Evolutionary conservation across 345 rosid genomes (phyloP), one percentile per base, ranked within the genome.

Genomic region (Arabis hirsuta): DNA sequence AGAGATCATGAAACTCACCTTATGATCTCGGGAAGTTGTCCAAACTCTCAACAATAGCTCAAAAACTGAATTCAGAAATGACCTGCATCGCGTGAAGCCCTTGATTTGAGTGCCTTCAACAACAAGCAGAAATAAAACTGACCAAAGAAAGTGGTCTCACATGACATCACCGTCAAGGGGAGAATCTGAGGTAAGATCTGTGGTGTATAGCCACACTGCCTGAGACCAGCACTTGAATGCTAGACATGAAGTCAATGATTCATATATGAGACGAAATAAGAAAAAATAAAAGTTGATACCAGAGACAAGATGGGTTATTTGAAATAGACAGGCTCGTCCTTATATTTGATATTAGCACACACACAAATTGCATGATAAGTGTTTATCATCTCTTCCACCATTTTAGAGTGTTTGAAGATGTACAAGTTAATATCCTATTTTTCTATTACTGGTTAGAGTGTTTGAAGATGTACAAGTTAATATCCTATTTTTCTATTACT

Each of bases 141-240:
- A 77, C 71, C 38, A 65, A 39, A 76, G 72, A 73, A 55, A 48
- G 56, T 44, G 73, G 75, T 72, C 96, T 88, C 81, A 94, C 98
- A 89, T 89, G 77, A 94, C 94, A 81, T 88, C 97, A 73, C 84
- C 83, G 76, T 94, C 97, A 12, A 91, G 86, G 62, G 81, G 80
- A 36, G 88, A 82, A 72, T 79, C 74, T 32, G 85, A 83, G 65
- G 92, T 86, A 67, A 80, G 82, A 72, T 93, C 98, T 62, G 74
- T 63, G 58, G 58, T 78, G 67, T 78, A 91, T 63, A 84, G 91
- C 87, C 87, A 84, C 58, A 82, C 92, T 82, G 98, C 98, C 75
- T 89, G 96, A 80, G 91, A 86, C 98, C 98, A 94, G 83, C 96
- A 94, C 81, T 88, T 94, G 66, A 94, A 88, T 45, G 98, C 98